Conservation (phyloP, 2,329 filamentous ascomycete genomes). For the Trichoderma afroharzianum region DNA sequence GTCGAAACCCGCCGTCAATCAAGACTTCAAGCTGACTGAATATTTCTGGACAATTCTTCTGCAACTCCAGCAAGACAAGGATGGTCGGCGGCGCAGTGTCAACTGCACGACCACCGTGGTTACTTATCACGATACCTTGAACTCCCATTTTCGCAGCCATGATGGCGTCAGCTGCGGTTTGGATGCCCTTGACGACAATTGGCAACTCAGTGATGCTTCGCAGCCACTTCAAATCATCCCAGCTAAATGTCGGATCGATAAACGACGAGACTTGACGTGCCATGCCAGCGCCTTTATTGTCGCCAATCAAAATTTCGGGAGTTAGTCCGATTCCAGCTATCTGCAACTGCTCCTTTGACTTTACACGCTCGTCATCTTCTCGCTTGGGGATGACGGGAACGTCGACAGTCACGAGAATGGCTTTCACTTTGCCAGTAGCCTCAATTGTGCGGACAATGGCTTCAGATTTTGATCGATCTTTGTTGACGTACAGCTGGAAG, state of each 20-base stretch:
- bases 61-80: slow-evolving; percentile 3
- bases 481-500: slow-evolving; percentile 7
- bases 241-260: slow-evolving; percentile 4
- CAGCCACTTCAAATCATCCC: slow-evolving; percentile 13
- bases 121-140: slow-evolving; percentile 9
- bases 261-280: slow-evolving; percentile 2
- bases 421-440: slow-evolving; percentile 3
- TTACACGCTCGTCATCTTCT: slow-evolving; percentile 10
- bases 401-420: slow-evolving; percentile 3
- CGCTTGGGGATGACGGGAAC: slow-evolving; percentile 3
- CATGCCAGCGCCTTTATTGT: slow-evolving; percentile 4
- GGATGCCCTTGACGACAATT: background rate
- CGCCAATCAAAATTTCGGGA: background rate
- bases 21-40: slow-evolving; percentile 4
- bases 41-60: slow-evolving; percentile 9
- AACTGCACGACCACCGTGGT: slow-evolving; percentile 6
- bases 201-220: background rate
- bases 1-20: slow-evolving; percentile 7
- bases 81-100: slow-evolving; percentile 3
- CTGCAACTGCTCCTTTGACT: background rate
- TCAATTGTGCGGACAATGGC: slow-evolving; percentile 3
- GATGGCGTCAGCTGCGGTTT: background rate
- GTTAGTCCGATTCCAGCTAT: background rate
- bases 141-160: slow-evolving; percentile 4
- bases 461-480: slow-evolving; percentile 1